Percentiles rank a stretch among this genome's conserved stretches.
Conservation (phyloP, 2,329 filamentous ascomycete species). For the Sarocladiaceae sp. region DNA sequence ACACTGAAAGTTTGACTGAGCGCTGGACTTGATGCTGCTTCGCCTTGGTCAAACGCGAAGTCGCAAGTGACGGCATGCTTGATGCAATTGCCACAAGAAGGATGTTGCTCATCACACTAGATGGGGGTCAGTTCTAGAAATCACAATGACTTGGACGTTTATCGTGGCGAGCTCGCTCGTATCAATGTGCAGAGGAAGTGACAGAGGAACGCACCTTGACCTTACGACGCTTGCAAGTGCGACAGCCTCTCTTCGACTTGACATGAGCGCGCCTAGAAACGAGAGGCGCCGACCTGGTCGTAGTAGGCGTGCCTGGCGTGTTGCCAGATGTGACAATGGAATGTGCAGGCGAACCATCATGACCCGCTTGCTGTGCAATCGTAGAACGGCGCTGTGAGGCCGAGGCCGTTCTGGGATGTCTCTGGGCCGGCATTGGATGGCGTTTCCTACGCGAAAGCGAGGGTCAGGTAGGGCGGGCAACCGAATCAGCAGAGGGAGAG, state of each 20-base stretch:
- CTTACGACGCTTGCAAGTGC: conserved; percentile 34
- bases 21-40: neutral
- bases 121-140: neutral
- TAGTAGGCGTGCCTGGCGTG: neutral
- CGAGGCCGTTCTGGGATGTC: neutral
- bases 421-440: neutral
- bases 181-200: no score
- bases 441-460: neutral
- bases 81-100: conserved; percentile 35
- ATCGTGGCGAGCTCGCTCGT: no score
- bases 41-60: conserved; percentile 15
- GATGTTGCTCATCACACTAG: conserved; percentile 35
- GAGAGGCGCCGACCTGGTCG: neutral
- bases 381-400: neutral
- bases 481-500: no score
- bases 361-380: neutral
- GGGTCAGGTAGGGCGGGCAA: no score
- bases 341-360: neutral
- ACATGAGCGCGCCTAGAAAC: neutral
- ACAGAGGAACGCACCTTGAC: conserved; percentile 37
- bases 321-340: neutral
- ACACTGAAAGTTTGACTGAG: neutral
- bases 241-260: conserved; percentile 27
- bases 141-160: no score
- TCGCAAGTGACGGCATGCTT: conserved; percentile 35